phyloP scores from a whole-genome alignment of 257 asterid species.

The Phtheirospermum japonicum region DNA sequence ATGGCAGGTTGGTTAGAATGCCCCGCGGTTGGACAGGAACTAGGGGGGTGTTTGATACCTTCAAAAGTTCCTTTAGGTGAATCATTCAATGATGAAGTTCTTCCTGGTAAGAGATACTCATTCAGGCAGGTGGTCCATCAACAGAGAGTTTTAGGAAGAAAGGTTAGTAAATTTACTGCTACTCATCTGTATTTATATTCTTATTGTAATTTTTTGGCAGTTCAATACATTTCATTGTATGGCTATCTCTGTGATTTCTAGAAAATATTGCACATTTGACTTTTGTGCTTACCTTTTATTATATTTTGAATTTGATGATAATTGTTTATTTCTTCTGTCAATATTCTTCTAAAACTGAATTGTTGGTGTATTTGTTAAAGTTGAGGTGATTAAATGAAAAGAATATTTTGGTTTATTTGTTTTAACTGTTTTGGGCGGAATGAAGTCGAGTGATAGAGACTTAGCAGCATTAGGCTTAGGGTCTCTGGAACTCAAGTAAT shows the following conservation, averaged over 20 bases:
- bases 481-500: background rate
- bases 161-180: constrained; percentile 40
- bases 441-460: constrained; percentile 7
- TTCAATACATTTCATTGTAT: background rate
- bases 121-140: constrained; percentile 80
- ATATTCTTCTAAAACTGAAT: background rate
- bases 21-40: constrained; percentile 77
- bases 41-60: constrained; percentile 68
- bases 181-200: background rate
- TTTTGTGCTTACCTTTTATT: background rate
- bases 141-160: constrained; percentile 72
- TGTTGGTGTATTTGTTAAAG: background rate
- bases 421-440: constrained; percentile 10
- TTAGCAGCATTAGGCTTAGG: background rate
- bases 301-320: background rate
- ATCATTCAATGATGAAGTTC: constrained; percentile 60
- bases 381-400: background rate
- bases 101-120: constrained; percentile 94
- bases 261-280: background rate
- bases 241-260: background rate
- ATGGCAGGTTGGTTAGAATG: constrained; percentile 95
- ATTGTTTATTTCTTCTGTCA: background rate
- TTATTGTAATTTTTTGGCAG: background rate
- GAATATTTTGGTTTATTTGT: background rate
- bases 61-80: constrained; percentile 96